These are phyloP conservation scores for Metschnikowia noctiluminum DNA, from an alignment of 805 yeast species.

Conservation along the genomic window DNA sequence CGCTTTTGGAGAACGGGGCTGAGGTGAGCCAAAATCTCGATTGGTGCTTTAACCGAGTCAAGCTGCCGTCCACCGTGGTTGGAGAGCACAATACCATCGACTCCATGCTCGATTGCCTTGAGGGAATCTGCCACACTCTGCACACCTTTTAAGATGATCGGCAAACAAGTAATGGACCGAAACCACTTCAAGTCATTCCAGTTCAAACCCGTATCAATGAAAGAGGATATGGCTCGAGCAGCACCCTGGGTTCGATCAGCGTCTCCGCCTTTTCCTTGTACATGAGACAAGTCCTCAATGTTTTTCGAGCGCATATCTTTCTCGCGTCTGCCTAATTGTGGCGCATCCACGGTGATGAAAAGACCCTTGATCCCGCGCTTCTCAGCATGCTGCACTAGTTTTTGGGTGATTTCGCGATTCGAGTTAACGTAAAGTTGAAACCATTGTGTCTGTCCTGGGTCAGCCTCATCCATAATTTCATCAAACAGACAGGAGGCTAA, in stretches of 20 bases:
- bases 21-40: conserved; percentile 58
- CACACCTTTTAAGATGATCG: conserved; percentile 63
- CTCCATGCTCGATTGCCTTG: conserved; percentile 54
- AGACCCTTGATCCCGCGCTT: conserved; percentile 42
- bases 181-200: conserved; percentile 44
- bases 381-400: conserved; percentile 37
- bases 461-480: conserved; percentile 37
- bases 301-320: conserved; percentile 69
- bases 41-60: conserved; percentile 58
- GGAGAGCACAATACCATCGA: conserved; percentile 62
- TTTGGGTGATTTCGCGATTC: conserved; percentile 30
- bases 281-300: conserved; percentile 23
- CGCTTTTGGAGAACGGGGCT: conserved; percentile 40
- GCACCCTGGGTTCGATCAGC: conserved; percentile 79
- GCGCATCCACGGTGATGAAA: conserved; percentile 55
- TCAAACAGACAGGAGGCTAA: conserved; percentile 39
- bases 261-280: conserved; percentile 40
- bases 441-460: conserved; percentile 40
- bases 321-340: conserved; percentile 70
- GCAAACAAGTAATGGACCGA: conserved; percentile 35
- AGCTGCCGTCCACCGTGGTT: conserved; percentile 77
- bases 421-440: conserved; percentile 47
- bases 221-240: conserved; percentile 71
- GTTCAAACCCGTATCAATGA: conserved; percentile 50
- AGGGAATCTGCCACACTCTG: conserved; percentile 66